Evolutionary conservation across 1,284 basidiomycete genomes (phyloP).

Genomic region (Trichosporon coremiiforme): DNA sequence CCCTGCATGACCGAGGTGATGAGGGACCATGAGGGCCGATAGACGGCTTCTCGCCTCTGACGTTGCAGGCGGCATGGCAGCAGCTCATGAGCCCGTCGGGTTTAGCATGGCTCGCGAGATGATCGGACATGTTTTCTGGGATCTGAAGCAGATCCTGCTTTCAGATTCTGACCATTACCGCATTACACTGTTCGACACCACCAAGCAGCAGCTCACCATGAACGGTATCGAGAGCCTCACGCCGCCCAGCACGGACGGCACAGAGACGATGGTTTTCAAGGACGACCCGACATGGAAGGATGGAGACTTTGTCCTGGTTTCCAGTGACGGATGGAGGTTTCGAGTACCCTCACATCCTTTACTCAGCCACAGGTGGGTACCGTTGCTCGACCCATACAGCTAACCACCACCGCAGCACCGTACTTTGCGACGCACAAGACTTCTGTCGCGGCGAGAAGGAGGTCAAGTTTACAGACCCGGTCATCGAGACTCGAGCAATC

Average conservation of each 20-base stretch:
- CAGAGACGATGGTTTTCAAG: not conserved
- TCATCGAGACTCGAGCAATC: not conserved
- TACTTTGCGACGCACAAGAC: constrained; percentile 4
- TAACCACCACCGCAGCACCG: not conserved
- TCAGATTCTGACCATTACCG: not conserved
- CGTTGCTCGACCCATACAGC: not conserved
- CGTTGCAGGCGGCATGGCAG: too few relatives aligned
- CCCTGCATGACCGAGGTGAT: constrained; percentile 1
- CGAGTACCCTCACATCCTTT: not conserved
- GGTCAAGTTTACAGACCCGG: constrained; percentile 7
- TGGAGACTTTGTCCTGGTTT: constrained; percentile 8
- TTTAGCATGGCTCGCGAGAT: not conserved
- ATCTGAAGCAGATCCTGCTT: too few relatives aligned
- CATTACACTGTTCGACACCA: not conserved
- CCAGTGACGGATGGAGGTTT: constrained; percentile 11
- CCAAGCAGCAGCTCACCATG: not conserved
- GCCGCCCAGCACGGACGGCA: not conserved
- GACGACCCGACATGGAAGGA: constrained; percentile 1
- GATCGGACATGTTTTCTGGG: not conserved
- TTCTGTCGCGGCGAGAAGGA: constrained; percentile 9
- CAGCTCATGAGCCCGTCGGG: too few relatives aligned
- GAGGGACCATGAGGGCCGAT: too few relatives aligned
- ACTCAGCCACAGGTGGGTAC: not conserved
- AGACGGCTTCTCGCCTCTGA: too few relatives aligned
- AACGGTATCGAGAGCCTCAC: constrained; percentile 5